Conservation (phyloP, 345 rosid genomes). For the Turnera subulata region DNA sequence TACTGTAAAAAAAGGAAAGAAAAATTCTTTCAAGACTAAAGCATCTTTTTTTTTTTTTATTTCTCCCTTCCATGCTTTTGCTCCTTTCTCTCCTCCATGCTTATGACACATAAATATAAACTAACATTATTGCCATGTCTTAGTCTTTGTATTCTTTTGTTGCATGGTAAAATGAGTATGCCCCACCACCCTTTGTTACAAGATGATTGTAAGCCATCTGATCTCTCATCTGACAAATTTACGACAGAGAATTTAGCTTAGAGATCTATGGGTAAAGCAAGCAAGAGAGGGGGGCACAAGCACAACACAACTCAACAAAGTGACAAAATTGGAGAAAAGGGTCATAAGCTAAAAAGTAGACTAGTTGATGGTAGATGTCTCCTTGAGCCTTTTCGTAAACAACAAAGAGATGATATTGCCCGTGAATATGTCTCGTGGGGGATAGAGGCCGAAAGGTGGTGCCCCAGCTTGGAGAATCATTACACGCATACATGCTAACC, state of each 20-base stretch:
- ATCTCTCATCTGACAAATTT: conserved; percentile 15
- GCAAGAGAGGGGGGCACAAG: conserved; percentile 3
- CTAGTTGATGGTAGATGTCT: conserved; percentile 12
- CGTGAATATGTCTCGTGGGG: conserved; percentile 38
- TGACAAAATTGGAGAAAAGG: conserved; percentile 23
- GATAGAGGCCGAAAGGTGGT: conserved; percentile 22
- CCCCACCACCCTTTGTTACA: conserved; percentile 3
- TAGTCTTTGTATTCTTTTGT: conserved; percentile 12
- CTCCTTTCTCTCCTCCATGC: conserved; percentile 2
- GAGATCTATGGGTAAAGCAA: neutral
- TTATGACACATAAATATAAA: conserved; percentile 2
- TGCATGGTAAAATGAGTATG: neutral
- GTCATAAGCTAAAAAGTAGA: neutral
- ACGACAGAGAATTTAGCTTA: neutral
- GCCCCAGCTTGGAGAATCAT: conserved; percentile 28
- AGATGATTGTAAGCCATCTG: conserved; percentile 19
- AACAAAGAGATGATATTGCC: conserved; percentile 35
- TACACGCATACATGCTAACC: conserved; percentile 5
- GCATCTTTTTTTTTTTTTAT: neutral
- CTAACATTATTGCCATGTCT: conserved; percentile 13
- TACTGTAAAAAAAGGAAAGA: conserved; percentile 15
- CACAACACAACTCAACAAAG: conserved; percentile 12
- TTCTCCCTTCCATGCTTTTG: neutral
- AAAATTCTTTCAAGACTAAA: conserved; percentile 10
- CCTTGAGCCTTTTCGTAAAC: conserved; percentile 28